Percentiles rank a stretch among this genome's conserved stretches.
phyloP scores from a whole-genome alignment of 2,329 filamentous ascomycete species.

The Fusarium longipes region DNA sequence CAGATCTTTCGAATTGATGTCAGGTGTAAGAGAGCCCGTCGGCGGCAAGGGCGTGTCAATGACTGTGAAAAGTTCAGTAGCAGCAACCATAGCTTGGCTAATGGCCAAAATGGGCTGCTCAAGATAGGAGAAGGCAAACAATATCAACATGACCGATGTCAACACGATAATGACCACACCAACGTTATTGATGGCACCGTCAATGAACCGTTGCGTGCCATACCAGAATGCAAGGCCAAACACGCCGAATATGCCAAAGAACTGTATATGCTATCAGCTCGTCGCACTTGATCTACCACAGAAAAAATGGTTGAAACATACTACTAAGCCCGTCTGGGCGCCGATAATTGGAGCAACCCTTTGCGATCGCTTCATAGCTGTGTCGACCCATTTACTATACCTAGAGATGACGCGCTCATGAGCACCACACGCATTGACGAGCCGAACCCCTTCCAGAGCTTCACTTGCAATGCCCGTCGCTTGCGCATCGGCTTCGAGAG shows the following conservation, averaged over 20 bases:
- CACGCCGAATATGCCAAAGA: conserved; percentile 48
- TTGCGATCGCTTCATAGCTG: conserved; percentile 50
- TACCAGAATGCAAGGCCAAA: conserved; percentile 59
- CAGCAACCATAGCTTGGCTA: conserved; percentile 44
- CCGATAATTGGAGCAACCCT: conserved; percentile 45
- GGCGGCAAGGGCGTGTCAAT: conserved; percentile 41
- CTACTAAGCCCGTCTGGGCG: conserved; percentile 24
- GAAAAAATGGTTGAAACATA: conserved; percentile 10
- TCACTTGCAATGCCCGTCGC: conserved; percentile 57
- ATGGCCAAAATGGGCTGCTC: conserved; percentile 54
- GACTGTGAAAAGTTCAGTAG: conserved; percentile 43
- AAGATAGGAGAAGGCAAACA: conserved; percentile 51
- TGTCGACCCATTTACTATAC: conserved; percentile 53
- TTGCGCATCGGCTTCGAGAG: conserved; percentile 45
- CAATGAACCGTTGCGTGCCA: conserved; percentile 52
- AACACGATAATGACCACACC: conserved; percentile 53
- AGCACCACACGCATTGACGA: conserved; percentile 58
- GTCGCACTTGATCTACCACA: neutral
- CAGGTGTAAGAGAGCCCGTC: conserved; percentile 39
- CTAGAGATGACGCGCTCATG: conserved; percentile 51
- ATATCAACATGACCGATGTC: conserved; percentile 53
- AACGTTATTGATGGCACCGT: conserved; percentile 49
- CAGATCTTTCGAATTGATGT: conserved; percentile 51
- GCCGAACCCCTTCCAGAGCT: conserved; percentile 54
- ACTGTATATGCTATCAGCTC: conserved; percentile 28